phyloP scores from a whole-genome alignment of 352 stramenopile genomes.

The Halophytophthora polymorphica region DNA sequence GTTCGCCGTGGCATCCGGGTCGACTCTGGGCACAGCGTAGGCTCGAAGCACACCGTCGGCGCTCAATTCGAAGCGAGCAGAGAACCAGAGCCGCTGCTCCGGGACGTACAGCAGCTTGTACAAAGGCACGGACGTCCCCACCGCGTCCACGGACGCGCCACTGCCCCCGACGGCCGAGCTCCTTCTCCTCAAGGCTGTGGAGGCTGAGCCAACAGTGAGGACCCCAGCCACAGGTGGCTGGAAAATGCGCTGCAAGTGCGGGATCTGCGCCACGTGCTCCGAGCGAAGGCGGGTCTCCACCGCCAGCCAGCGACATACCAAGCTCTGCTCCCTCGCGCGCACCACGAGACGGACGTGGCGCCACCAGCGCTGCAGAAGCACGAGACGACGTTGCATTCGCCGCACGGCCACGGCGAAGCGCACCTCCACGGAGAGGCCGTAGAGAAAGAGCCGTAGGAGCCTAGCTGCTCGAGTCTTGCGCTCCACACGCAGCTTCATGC shows the following conservation, averaged over 20 bases:
- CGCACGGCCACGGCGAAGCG: conserved; percentile 64
- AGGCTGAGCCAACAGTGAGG: background rate
- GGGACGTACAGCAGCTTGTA: conserved; percentile 55
- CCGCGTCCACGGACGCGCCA: background rate
- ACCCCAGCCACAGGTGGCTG: conserved; percentile 22
- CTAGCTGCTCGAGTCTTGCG: conserved; percentile 28
- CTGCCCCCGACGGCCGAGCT: conserved; percentile 2
- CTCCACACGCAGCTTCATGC: conserved; percentile 36
- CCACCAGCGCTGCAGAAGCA: conserved; percentile 63
- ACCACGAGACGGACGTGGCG: conserved; percentile 54
- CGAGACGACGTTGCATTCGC: conserved; percentile 47
- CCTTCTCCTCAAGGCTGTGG: conserved; percentile 6
- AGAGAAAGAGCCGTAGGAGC: conserved; percentile 42
- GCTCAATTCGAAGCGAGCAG: conserved; percentile 39
- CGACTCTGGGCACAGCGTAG: conserved; percentile 1
- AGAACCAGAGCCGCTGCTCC: conserved; percentile 49
- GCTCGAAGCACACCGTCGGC: conserved; percentile 47
- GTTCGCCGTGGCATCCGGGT: background rate
- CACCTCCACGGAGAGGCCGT: conserved; percentile 53
- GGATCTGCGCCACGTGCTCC: conserved; percentile 53
- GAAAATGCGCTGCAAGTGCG: conserved; percentile 54
- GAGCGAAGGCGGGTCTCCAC: conserved; percentile 42
- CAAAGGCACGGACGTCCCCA: conserved; percentile 21
- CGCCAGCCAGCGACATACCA: conserved; percentile 52
- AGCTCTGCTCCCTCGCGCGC: conserved; percentile 39